Evolutionary conservation across 2,329 filamentous ascomycete species (phyloP), one percentile per base, ranked within the genome.

Genomic region (Apiospora koreana): DNA sequence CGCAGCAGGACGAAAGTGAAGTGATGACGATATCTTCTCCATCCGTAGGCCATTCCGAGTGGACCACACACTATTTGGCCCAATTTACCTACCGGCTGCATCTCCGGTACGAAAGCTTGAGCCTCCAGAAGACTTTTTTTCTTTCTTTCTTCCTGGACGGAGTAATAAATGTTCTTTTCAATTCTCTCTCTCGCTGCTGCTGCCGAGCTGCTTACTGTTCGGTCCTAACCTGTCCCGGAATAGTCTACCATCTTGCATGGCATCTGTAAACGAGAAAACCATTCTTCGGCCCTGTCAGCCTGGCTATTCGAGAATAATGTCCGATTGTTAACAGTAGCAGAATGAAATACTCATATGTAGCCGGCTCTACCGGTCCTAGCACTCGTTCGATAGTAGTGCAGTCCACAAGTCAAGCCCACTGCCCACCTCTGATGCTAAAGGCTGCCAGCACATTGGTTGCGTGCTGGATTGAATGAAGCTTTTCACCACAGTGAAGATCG

Each of bases 1-100:
- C 10, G 12, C 41, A 35, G 50, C 16, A 31, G 31, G 54, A n/a
- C 8, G 10, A 38, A 38, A 31, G 21, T 10, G 35, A 21, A 58
- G 50, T 62, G 54, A 62, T 62, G 54, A 62, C 54, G 54, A 62
- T 62, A 62, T 62, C 54, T 62, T 35, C 54, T 62, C 54, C 54
- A 62, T 62, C 54, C 54, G 31, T 62, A 62, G 31, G 28, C 54
- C 54, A 62, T 38, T 9, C 54, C 54, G 54, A n/a, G 54, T 38
- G 54, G 31, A 18, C 6, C 12, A 35, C 16, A 31, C 50, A 58
- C 50, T 58, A 58, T 35, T 58, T 35, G 50, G 16, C 50, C 50
- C 50, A 58, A 58, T 58, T 58, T 58, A 58, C 50, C 50, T 58
- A 58, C 28, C 50, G 50, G 50, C 50, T 58, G 50, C 50, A 58